Conservation (phyloP, 1,284 basidiomycete species). For the Abortiporus biennis region DNA sequence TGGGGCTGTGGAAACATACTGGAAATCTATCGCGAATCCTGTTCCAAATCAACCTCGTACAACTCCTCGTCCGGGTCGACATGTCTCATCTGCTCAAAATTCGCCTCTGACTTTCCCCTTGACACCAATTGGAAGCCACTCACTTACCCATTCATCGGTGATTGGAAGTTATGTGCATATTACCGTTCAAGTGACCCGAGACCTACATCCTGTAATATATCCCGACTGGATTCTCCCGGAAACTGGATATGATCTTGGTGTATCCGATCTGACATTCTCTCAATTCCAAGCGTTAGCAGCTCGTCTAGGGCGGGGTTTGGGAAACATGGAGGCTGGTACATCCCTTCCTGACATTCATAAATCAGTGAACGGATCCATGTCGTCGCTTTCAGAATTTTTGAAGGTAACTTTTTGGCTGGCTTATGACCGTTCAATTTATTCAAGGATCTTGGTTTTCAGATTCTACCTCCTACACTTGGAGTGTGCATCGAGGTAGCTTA, state of each 20-base stretch:
- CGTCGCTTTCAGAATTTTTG: constrained; percentile 67
- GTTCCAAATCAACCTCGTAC: constrained; percentile 18
- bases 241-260: constrained; percentile 69
- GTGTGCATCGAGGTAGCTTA: constrained; percentile 80
- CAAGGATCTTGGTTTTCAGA: constrained; percentile 31
- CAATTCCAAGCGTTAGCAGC: constrained; percentile 74
- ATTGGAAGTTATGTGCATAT: constrained; percentile 84
- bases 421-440: too few relatives aligned
- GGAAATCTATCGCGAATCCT: constrained; percentile 80
- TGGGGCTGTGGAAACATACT: constrained; percentile 93
- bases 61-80: constrained; percentile 23
- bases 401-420: constrained; percentile 53
- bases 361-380: constrained; percentile 50
- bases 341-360: constrained; percentile 52
- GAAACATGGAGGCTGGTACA: constrained; percentile 23
- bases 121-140: constrained; percentile 37
- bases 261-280: constrained; percentile 75
- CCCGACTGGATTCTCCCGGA: constrained; percentile 71
- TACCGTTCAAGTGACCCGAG: constrained; percentile 88
- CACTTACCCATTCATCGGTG: constrained; percentile 81
- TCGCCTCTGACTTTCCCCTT: constrained; percentile 58
- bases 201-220: constrained; percentile 83
- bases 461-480: constrained; percentile 68
- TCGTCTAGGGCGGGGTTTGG: constrained; percentile 39
- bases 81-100: constrained; percentile 50